Evolutionary conservation across 2,329 filamentous ascomycete genomes (phyloP), one percentile per base, ranked within the genome.

Genomic region (Rugonectria rugulosa): DNA sequence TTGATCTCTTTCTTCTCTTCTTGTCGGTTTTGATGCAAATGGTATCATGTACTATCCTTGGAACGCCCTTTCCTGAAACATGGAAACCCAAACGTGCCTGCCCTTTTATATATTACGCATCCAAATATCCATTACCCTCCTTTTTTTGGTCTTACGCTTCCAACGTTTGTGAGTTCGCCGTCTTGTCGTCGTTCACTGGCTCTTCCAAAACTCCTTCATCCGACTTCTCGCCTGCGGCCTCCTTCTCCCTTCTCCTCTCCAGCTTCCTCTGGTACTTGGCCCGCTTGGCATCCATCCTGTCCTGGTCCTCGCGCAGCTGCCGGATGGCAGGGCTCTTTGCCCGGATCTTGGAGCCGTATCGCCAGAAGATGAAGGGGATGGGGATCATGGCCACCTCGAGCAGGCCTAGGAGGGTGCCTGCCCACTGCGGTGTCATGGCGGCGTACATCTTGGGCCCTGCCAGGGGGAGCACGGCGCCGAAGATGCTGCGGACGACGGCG

Each of bases 321-420:
- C 71, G 68, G 45, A 82, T 76, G 12, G 83, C 69, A 1, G 75
- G 76, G 50, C 82, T 85, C 66, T 73, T 80, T 6, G 76, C 75
- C 3, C 84, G 74, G 47, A 87, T 86, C 52, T 68, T 70, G 29
- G 77, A 77, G 0, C 84, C 84, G 62, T 82, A 87, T 24, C 77
- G 77, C 72, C 91, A 95, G 67, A 96, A 95, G 1, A 91, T 79
- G 53, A 94, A 82, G 0, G 91, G 91, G 41, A 95, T 92, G 0
- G 92, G 91, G 14, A 95, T 88, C 65, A 92, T 83, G 1, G 79
- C 76, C 2, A 91, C 83, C 65, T 94, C 90, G 3, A 96, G 75
- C 47, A 93, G 67, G 0, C 89, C 90, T 3, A 95, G 77, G 41
- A 95, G 75, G 0, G 90, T 93, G 0, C 89, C 90, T 0, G 90